Conservation (phyloP, 2,329 filamentous ascomycete species). For the Ramularia endophylla region DNA sequence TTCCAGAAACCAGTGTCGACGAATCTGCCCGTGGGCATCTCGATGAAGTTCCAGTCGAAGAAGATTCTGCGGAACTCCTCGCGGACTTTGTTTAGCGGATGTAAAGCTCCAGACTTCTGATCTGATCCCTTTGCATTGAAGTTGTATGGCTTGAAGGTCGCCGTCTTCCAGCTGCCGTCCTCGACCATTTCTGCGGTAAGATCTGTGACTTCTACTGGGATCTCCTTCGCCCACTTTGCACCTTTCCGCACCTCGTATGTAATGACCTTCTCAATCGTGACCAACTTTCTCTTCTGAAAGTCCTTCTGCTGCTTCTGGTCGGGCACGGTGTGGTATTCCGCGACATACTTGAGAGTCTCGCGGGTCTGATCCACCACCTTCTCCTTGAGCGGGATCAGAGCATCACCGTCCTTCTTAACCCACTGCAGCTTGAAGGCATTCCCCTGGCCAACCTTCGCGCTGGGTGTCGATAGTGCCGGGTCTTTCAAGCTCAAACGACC, state of each 20-base stretch:
- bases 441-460: conserved; percentile 79
- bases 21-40: conserved; percentile 93
- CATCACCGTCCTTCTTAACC: conserved; percentile 57
- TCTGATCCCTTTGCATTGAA: conserved; percentile 64
- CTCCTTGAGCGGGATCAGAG: conserved; percentile 54
- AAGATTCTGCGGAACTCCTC: conserved; percentile 96
- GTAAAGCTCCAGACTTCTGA: conserved; percentile 46
- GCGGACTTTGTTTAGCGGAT: conserved; percentile 80
- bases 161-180: conserved; percentile 85
- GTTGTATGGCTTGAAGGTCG: conserved; percentile 79
- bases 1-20: conserved; percentile 99
- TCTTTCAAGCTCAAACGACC: conserved; percentile 44
- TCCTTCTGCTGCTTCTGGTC: conserved; percentile 75
- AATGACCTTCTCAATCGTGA: conserved; percentile 77
- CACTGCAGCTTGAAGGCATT: conserved; percentile 79
- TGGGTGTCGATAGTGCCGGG: conserved; percentile 62
- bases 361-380: conserved; percentile 74
- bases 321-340: conserved; percentile 60
- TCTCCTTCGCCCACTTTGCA: conserved; percentile 78
- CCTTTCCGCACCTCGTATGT: conserved; percentile 81
- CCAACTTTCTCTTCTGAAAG: conserved; percentile 85
- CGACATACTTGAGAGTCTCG: conserved; percentile 67
- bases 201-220: conserved; percentile 90
- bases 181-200: conserved; percentile 89
- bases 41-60: conserved; percentile 98